A percentile compares a stretch with the other conserved stretches of the same genome.
These are phyloP conservation scores for Vanilla planifolia DNA, from an alignment of 106 monocot genomes.

Conservation along the genomic window DNA sequence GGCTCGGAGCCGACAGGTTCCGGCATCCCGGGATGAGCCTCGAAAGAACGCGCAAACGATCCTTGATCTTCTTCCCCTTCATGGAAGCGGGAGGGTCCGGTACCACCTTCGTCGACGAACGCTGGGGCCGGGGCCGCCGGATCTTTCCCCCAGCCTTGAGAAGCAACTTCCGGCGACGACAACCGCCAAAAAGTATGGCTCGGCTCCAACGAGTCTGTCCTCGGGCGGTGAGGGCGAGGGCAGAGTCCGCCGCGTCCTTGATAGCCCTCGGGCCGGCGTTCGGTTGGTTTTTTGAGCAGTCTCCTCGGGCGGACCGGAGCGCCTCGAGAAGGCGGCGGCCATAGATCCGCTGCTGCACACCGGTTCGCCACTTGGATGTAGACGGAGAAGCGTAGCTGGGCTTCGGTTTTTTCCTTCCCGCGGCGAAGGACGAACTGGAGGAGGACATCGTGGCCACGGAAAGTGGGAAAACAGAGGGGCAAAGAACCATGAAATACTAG, in stretches of 20 bases:
- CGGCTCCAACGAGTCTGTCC: conserved; percentile 73
- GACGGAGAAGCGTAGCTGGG: too few relatives aligned
- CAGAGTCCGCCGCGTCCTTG: conserved; percentile 73
- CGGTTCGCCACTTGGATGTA: conserved; percentile 50
- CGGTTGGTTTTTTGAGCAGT: too few relatives aligned
- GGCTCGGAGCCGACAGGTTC: conserved; percentile 29
- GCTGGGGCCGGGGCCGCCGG: neutral
- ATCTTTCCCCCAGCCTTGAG: conserved; percentile 32
- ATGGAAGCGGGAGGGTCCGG: neutral
- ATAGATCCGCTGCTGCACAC: conserved; percentile 38
- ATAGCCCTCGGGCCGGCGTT: conserved; percentile 21
- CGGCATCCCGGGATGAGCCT: conserved; percentile 57
- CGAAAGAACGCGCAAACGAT: conserved; percentile 37
- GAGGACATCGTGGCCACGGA: too few relatives aligned
- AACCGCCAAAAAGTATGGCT: conserved; percentile 35
- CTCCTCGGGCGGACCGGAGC: conserved; percentile 13
- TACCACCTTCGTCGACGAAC: neutral
- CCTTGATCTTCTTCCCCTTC: conserved; percentile 32
- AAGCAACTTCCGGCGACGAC: conserved; percentile 18
- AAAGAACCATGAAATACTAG: too few relatives aligned
- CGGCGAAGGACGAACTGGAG: too few relatives aligned
- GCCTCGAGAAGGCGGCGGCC: conserved; percentile 48
- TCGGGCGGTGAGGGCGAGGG: conserved; percentile 51
- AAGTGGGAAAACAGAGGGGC: too few relatives aligned
- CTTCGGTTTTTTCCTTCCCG: too few relatives aligned